Evolutionary conservation across 495 filamentous ascomycete genomes (phyloP).

Genomic region (Zalerion maritima): DNA sequence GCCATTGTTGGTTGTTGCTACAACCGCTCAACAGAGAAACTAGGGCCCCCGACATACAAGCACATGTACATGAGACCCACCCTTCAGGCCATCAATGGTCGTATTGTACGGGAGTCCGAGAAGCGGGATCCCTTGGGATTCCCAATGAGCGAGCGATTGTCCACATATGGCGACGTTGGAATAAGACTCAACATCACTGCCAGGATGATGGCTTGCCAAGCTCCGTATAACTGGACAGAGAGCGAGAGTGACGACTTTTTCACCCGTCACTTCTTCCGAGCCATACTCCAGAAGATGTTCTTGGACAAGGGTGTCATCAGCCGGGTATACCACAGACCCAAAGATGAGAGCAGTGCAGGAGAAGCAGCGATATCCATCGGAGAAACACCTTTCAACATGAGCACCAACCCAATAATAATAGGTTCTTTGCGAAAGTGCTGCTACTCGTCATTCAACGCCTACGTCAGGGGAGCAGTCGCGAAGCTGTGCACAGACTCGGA

Average conservation of each 20-base stretch:
- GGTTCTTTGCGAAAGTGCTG: slow-evolving; percentile 70
- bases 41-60: slow-evolving; percentile 77
- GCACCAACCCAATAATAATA: slow-evolving; percentile 64
- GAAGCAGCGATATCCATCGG: slow-evolving; percentile 12
- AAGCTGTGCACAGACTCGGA: slow-evolving; percentile 53
- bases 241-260: slow-evolving; percentile 77
- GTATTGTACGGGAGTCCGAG: slow-evolving; percentile 31
- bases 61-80: slow-evolving; percentile 47
- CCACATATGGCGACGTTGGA: slow-evolving; percentile 43
- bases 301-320: slow-evolving; percentile 62
- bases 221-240: slow-evolving; percentile 77
- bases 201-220: slow-evolving; percentile 92
- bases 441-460: slow-evolving; percentile 60
- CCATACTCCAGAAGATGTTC: slow-evolving; percentile 79
- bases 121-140: slow-evolving; percentile 78
- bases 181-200: slow-evolving; percentile 88
- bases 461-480: slow-evolving; percentile 61
- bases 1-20: slow-evolving; percentile 97
- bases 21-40: slow-evolving; percentile 82
- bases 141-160: slow-evolving; percentile 71
- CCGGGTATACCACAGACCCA: slow-evolving; percentile 38
- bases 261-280: slow-evolving; percentile 84
- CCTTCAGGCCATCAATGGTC: slow-evolving; percentile 42
- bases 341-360: slow-evolving; percentile 22
- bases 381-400: slow-evolving; percentile 32